Base-by-base conservation (phyloP, 106 monocot species). In the Vanilla planifolia region DNA sequence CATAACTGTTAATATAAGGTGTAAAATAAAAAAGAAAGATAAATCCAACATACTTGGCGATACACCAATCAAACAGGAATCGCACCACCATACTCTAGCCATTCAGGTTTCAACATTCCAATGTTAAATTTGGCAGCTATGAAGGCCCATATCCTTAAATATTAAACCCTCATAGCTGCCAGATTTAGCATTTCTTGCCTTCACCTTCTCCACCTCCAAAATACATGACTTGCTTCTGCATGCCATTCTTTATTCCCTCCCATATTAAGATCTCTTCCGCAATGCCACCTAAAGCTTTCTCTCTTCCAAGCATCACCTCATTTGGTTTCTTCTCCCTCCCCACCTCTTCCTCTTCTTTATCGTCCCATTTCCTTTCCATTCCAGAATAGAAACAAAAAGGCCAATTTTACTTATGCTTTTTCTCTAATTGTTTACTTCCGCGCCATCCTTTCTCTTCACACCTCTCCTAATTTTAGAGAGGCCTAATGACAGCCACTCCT, bases 101-200 rank as follows among this genome's bases (percentile, higher is more conserved):
- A n/a, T n/a, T n/a, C n/a, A n/a, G n/a, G n/a, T n/a, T n/a, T n/a
- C n/a, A n/a, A n/a, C n/a, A n/a, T n/a, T n/a, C n/a, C n/a, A n/a
- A n/a, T n/a, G n/a, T n/a, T n/a, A n/a, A n/a, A n/a, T n/a, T n/a
- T n/a, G n/a, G n/a, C n/a, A n/a, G n/a, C n/a, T n/a, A n/a, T n/a
- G n/a, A n/a, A n/a, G n/a, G n/a, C n/a, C n/a, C n/a, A n/a, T n/a
- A n/a, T n/a, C n/a, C n/a, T n/a, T n/a, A n/a, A n/a, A n/a, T n/a
- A n/a, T n/a, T n/a, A 27, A 11, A 3, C 28, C 17, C 28, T 48
- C n/a, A n/a, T 19, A 10, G 21, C 8, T 50, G 58, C 66, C 29
- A 66, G 51, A 73, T 67, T 67, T 61, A 61, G 73, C 61, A 74
- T 43, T 10, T 67, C 43, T 61, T 67, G 35, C 67, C 42, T 61